These are phyloP conservation scores for Cadophora sp. DNA, from an alignment of 2,329 filamentous ascomycete genomes.

Conservation along the genomic window DNA sequence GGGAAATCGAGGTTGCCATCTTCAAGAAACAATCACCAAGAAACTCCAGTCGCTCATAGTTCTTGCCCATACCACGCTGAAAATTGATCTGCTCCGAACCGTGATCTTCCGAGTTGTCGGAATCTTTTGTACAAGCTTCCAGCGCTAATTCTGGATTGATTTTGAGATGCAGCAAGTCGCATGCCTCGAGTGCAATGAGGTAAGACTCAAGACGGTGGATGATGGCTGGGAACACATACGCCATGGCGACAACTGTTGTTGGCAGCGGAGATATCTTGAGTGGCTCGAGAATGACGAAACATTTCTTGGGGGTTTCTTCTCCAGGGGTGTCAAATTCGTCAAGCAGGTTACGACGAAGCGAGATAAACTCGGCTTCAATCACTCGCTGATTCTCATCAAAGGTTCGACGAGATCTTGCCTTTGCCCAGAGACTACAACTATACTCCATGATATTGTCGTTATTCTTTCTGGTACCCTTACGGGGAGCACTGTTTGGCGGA, in stretches of 20 bases:
- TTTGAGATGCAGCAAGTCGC: constrained; percentile 65
- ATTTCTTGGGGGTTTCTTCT: constrained; percentile 52
- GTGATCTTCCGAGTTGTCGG: constrained; percentile 81
- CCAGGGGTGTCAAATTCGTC: constrained; percentile 66
- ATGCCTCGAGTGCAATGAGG: constrained; percentile 81
- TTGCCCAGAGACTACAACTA: constrained; percentile 76
- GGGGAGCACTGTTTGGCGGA: constrained; percentile 60
- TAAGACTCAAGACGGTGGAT: constrained; percentile 84
- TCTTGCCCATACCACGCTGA: constrained; percentile 86
- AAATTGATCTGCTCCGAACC: constrained; percentile 72
- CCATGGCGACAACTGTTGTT: constrained; percentile 72
- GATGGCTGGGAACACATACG: constrained; percentile 80
- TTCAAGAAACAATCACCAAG: constrained; percentile 94
- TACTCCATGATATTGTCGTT: constrained; percentile 79
- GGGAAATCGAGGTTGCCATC: constrained; percentile 89
- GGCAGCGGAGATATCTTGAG: constrained; percentile 80
- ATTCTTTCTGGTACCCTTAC: constrained; percentile 51
- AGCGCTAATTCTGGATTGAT: constrained; percentile 75
- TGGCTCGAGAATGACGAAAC: constrained; percentile 79
- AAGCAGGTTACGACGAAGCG: constrained; percentile 82
- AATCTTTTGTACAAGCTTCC: constrained; percentile 92
- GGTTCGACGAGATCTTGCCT: constrained; percentile 55
- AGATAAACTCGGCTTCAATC: constrained; percentile 74
- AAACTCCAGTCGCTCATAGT: constrained; percentile 95
- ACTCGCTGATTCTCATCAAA: constrained; percentile 81